Conservation (phyloP, 108 stramenopile genomes). For the Pseudonitzschia multiseries region DNA sequence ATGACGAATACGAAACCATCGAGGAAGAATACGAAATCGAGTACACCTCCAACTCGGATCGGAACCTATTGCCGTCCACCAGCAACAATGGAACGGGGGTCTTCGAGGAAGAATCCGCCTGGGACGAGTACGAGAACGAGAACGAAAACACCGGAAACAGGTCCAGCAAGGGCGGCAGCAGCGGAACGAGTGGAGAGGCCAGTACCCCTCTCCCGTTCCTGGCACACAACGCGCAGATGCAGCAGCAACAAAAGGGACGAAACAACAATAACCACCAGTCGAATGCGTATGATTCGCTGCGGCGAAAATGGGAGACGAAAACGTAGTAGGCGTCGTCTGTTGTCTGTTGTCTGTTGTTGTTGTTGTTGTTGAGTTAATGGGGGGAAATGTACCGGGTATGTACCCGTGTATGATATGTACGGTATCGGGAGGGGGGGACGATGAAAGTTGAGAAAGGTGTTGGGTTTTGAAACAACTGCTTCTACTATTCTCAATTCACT, state of each 20-base stretch:
- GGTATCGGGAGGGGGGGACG: no score
- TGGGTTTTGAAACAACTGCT: no score
- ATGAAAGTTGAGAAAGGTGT: no score
- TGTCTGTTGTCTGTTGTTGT: no score
- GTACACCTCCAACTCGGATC: not conserved
- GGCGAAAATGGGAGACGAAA: conserved; percentile 6
- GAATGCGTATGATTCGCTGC: not conserved
- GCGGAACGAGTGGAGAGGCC: not conserved
- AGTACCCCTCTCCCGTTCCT: not conserved
- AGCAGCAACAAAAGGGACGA: not conserved
- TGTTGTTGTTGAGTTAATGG: no score
- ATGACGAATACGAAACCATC: not conserved
- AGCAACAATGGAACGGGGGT: not conserved
- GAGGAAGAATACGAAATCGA: conserved; percentile 3
- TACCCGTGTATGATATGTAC: no score
- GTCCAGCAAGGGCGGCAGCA: not conserved
- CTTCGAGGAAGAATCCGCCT: not conserved
- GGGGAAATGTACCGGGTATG: no score
- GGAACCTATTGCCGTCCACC: not conserved
- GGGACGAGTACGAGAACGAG: not conserved
- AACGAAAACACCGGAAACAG: not conserved
- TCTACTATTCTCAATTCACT: no score
- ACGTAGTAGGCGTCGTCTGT: not conserved
- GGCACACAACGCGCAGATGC: conserved; percentile 6
- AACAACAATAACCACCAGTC: not conserved